Percentiles rank a stretch among this genome's conserved stretches.
Conservation (phyloP, 2,329 filamentous ascomycete species). For the Leptographium galeiforme region DNA sequence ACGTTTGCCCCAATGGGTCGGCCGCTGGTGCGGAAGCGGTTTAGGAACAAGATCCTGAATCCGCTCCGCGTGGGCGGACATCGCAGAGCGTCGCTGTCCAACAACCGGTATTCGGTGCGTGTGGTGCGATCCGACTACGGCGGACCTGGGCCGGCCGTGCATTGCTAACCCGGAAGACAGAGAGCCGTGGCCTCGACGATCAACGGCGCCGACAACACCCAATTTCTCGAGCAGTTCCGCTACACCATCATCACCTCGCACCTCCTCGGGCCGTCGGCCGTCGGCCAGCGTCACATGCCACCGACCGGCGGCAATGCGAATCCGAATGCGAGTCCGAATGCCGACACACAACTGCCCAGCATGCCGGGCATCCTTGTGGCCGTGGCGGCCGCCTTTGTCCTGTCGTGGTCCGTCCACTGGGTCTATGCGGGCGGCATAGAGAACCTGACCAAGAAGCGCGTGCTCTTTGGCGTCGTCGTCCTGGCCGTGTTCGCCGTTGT, state of each 20-base stretch:
- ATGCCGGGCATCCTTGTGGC: slow-evolving; percentile 37
- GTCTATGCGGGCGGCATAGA: slow-evolving; percentile 37
- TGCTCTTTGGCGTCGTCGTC: slow-evolving; percentile 30
- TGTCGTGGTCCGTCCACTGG: slow-evolving; percentile 65
- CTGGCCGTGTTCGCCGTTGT: slow-evolving; percentile 41
- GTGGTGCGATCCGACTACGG: not conserved
- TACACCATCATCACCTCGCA: slow-evolving; percentile 90
- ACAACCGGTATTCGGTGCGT: slow-evolving; percentile 39
- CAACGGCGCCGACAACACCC: slow-evolving; percentile 64
- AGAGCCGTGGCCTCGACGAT: slow-evolving; percentile 58
- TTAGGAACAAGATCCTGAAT: slow-evolving; percentile 33
- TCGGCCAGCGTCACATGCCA: slow-evolving; percentile 22
- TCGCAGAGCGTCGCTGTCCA: slow-evolving; percentile 25
- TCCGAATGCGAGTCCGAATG: not conserved
- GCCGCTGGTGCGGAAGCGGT: slow-evolving; percentile 39
- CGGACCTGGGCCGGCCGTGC: not conserved
- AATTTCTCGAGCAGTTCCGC: slow-evolving; percentile 83
- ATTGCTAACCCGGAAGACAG: slow-evolving; percentile 23
- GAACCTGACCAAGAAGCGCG: slow-evolving; percentile 42
- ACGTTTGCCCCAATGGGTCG: slow-evolving; percentile 44
- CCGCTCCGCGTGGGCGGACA: slow-evolving; percentile 30
- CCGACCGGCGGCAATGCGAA: not conserved
- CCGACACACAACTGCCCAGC: slow-evolving; percentile 11
- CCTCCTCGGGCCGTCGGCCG: slow-evolving; percentile 56
- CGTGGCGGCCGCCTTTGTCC: slow-evolving; percentile 50